Base-by-base conservation (phyloP, 2,329 filamentous ascomycete genomes). In the Pyrenophora seminiperda region DNA sequence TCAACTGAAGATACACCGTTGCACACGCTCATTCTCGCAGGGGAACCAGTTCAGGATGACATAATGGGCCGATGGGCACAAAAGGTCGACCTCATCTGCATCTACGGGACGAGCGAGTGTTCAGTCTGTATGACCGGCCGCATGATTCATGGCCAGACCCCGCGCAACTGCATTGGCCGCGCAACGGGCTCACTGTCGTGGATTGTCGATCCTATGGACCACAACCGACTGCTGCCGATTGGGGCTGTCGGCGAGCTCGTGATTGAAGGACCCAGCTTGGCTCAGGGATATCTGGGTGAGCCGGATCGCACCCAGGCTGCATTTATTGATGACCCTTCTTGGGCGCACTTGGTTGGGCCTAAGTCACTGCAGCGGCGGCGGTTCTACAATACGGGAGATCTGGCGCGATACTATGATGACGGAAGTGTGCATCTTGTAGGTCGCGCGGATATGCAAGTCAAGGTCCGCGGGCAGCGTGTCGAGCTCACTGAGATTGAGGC, bases 251-350 rank as follows among this genome's bases (percentile, higher is more conserved):
- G 62, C 15, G 83, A 86, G 60, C 71, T 86, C 2, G 73, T 83
- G 5, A 77, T 86, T 18, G 81, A 84, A 54, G 81, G 82, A 0
- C 78, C 78, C 1, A 78, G 66, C 17, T 54, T 75, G 2, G 67
- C 63, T 9, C 54, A 60, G 18, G 59, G 58, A n/a, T 67, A 67
- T 34, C 53, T 66, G 15, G 63, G 65, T 9, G 46, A 59, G 45
- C 15, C 61, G 9, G 53, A 48, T 14, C 60, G 63, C 47, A 74
- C 73, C 1, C 46, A 51, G 7, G 58, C 51, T 2, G 53, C 58
- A 0, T 76, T 75, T 54, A 65, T 75, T 10, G 50, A 67, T 11
- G 42, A 52, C 27, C 56, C 58, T n/a, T n/a, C 15, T 3, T 59
- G 46, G 52, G 27, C 51, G 3, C 9, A 7, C 10, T 3, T n/a